Conservation (phyloP, 1,284 basidiomycete species). For the Pseudomicrostroma phylloplanum region DNA sequence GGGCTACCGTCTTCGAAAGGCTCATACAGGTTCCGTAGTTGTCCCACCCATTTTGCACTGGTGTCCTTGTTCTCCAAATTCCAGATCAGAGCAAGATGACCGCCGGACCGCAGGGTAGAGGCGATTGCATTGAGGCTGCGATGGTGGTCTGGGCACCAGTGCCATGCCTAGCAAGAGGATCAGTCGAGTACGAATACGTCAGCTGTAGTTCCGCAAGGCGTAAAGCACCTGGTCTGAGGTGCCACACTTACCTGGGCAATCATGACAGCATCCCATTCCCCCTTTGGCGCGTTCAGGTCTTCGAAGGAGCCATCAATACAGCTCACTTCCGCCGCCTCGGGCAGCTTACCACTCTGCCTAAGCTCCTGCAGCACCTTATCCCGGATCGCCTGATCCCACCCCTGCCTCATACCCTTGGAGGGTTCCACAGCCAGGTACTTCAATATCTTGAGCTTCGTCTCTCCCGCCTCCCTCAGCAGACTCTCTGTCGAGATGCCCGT, state of each 20-base stretch:
- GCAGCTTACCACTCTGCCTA: slow-evolving; percentile 19
- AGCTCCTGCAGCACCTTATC: slow-evolving; percentile 15
- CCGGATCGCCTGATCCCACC: slow-evolving; percentile 19
- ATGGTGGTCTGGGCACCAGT: slow-evolving; percentile 43
- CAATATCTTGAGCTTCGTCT: slow-evolving; percentile 19
- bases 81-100: slow-evolving; percentile 42
- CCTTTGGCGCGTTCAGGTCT: slow-evolving; percentile 22
- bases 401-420: slow-evolving; percentile 35
- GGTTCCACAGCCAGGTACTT: slow-evolving; percentile 29
- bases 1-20: slow-evolving; percentile 35
- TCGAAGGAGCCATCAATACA: slow-evolving; percentile 39
- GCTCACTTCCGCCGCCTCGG: slow-evolving; percentile 18
- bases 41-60: slow-evolving; percentile 34
- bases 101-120: slow-evolving; percentile 25
- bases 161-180: slow-evolving; percentile 25
- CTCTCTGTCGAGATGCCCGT: slow-evolving; percentile 41
- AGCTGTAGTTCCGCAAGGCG: background rate
- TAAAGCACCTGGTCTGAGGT: background rate
- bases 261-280: slow-evolving; percentile 31
- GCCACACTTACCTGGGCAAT: slow-evolving; percentile 25
- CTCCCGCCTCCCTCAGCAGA: slow-evolving; percentile 27
- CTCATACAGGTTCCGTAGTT: slow-evolving; percentile 41
- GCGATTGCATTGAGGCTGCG: slow-evolving; percentile 25
- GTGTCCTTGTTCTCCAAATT: slow-evolving; percentile 44
- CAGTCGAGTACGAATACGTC: background rate